These are phyloP conservation scores for Penicillium arizonense DNA, from an alignment of 495 filamentous ascomycete genomes.

Conservation along the genomic window DNA sequence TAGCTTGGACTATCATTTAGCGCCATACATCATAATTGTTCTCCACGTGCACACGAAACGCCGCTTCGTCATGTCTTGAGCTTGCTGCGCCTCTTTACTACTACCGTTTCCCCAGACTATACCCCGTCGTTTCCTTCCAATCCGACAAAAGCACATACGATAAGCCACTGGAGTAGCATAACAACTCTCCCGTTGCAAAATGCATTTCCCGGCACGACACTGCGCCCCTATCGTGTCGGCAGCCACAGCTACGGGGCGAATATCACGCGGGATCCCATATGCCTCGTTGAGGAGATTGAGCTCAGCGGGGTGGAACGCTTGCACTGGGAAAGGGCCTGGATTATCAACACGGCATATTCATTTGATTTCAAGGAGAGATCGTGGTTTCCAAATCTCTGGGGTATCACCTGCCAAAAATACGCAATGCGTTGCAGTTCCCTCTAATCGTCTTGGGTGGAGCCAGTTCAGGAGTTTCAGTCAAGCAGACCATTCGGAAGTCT, in stretches of 20 bases:
- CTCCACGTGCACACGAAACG: slow-evolving; percentile 7
- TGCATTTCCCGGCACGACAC: slow-evolving; percentile 12
- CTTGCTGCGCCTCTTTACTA: not conserved
- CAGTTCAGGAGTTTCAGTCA: slow-evolving; percentile 18
- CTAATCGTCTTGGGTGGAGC: not conserved
- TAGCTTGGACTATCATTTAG: slow-evolving; percentile 5
- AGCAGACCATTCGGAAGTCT: slow-evolving; percentile 17
- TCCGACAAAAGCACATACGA: not conserved
- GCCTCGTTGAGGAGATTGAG: slow-evolving; percentile 1
- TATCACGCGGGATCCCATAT: not conserved
- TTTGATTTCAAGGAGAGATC: not conserved
- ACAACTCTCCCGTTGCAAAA: not conserved
- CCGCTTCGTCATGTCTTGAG: slow-evolving; percentile 26
- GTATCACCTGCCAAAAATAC: not conserved
- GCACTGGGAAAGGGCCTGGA: not conserved
- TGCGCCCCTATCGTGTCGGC: slow-evolving; percentile 13
- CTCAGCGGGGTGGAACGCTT: not conserved
- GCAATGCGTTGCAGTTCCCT: not conserved
- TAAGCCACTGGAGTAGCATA: not conserved
- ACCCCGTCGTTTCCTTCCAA: not conserved
- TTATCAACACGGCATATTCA: not conserved
- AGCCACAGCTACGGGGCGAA: not conserved
- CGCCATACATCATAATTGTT: not conserved
- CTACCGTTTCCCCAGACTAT: not conserved
- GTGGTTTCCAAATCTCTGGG: not conserved